Evolutionary conservation across 1,284 basidiomycete species (phyloP), one percentile per base, ranked within the genome.

Genomic region (Cryptococcus jaspeensis): DNA sequence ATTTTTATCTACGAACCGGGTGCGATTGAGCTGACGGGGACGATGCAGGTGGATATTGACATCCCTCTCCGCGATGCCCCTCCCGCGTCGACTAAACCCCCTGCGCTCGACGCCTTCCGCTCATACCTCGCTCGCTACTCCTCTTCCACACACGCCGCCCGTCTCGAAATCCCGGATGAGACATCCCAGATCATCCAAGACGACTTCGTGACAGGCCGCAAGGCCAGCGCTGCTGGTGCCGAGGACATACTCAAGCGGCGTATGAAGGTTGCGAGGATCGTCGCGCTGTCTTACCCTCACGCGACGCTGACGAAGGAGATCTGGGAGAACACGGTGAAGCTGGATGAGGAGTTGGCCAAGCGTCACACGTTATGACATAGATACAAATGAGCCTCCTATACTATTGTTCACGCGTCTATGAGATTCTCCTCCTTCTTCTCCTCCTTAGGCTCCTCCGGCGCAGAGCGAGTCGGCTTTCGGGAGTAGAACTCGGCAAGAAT

Each of bases 401-500:
- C 25, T 39, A 47, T 37, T 47, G 38, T 38, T 60, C 57, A 67
- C 32, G 65, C 63, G 55, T 67, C 65, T 63, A 67, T 67, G 57
- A 67, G 56, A 37, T 67, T 67, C 52, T 65, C 63, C 56, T 67
- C 75, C 64, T 87, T 87, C 73, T 84, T 83, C 77, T 60, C 49
- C 23, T 53, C 52, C 15, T 44, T 44, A 28, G 40, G 46, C 23
- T 45, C 54, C 23, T 45, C 54, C 16, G 53, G 50, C 18, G 20
- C 47, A 49, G 37, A 28, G 44, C 68, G 87, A 75, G 89, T 89
- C 18, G 86, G 82, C 63, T 86, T 86, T 53, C 69, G 64, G 20
- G 63, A 59, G 56, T 71, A 71, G 60, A 66, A 71, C 46, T 71
- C 69, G 45, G 63, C 63, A 37, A 71, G 59, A 45, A 71, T 71